Percentiles rank a stretch among this genome's conserved stretches.
These are phyloP conservation scores for Polytrichum formosum DNA, from an alignment of 225 moss, liverwort and hornwort genomes.

Conservation along the genomic window DNA sequence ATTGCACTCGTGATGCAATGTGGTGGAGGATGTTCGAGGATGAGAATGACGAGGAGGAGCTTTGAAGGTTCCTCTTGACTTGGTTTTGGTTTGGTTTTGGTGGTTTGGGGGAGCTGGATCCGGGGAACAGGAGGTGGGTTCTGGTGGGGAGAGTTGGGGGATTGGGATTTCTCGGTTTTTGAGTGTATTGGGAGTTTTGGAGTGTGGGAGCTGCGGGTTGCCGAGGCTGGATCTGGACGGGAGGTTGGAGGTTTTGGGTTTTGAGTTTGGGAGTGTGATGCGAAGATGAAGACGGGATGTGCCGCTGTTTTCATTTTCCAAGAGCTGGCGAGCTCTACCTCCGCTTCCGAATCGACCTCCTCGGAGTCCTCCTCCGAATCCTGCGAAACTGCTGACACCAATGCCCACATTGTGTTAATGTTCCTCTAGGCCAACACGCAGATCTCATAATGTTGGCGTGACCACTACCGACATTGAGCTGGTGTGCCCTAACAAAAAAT, in stretches of 20 bases:
- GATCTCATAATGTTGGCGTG: neutral
- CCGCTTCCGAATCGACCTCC: neutral
- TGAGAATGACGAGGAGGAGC: too few species aligned
- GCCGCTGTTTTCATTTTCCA: neutral
- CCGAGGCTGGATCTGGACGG: neutral
- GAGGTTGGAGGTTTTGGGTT: neutral
- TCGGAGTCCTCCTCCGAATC: conserved; percentile 1
- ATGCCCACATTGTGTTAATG: neutral
- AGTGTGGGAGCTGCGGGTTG: too few species aligned
- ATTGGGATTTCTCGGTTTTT: too few species aligned
- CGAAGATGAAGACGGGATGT: conserved; percentile 5
- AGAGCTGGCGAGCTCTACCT: conserved; percentile 2
- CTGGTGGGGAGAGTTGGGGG: too few species aligned
- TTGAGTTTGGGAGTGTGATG: neutral
- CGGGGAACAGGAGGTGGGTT: too few species aligned
- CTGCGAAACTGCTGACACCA: neutral
- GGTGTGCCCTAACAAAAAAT: neutral
- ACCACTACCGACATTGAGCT: too few species aligned
- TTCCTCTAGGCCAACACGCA: neutral
- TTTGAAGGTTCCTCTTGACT: too few species aligned
- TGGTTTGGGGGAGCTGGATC: too few species aligned
- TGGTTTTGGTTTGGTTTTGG: too few species aligned
- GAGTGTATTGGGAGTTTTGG: too few species aligned
- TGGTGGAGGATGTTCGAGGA: too few species aligned
- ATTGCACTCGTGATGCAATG: too few species aligned